These are phyloP conservation scores for Stagonosporopsis tanaceti DNA, from an alignment of 2,329 filamentous ascomycete species.

Conservation along the genomic window DNA sequence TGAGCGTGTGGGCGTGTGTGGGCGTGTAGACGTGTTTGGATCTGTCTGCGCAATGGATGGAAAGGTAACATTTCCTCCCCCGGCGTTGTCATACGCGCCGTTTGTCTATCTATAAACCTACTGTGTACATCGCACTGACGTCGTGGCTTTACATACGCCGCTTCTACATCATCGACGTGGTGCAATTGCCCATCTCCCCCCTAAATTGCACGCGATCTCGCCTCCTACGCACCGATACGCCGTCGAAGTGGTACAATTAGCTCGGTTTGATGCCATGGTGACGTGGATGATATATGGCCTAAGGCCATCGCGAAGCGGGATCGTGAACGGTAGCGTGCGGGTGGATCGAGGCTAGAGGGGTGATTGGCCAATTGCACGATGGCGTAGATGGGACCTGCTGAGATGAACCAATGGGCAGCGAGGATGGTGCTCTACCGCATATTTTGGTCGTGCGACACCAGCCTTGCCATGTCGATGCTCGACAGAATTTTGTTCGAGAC, in stretches of 20 bases:
- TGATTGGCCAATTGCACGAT: neutral
- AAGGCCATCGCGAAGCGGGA: conserved; percentile 11
- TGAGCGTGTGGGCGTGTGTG: neutral
- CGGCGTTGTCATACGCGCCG: neutral
- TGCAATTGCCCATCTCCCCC: neutral
- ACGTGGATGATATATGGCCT: conserved; percentile 9
- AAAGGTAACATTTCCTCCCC: neutral
- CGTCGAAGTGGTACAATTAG: conserved; percentile 5
- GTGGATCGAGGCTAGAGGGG: neutral
- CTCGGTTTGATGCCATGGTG: conserved; percentile 16
- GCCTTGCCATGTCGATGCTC: too few species aligned
- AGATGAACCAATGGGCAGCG: too few species aligned
- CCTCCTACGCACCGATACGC: neutral
- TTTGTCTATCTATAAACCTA: neutral
- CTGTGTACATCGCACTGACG: neutral
- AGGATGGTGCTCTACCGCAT: too few species aligned
- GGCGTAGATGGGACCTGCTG: too few species aligned
- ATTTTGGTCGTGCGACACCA: too few species aligned
- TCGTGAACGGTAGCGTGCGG: conserved; percentile 1
- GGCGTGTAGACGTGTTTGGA: neutral
- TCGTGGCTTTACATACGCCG: neutral
- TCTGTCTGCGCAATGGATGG: neutral
- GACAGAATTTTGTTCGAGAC: too few species aligned
- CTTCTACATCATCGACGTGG: conserved; percentile 7
- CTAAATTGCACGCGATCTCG: neutral